Conservation (phyloP, 768 basidiomycete species). For the Hirschioporus abietinus region DNA sequence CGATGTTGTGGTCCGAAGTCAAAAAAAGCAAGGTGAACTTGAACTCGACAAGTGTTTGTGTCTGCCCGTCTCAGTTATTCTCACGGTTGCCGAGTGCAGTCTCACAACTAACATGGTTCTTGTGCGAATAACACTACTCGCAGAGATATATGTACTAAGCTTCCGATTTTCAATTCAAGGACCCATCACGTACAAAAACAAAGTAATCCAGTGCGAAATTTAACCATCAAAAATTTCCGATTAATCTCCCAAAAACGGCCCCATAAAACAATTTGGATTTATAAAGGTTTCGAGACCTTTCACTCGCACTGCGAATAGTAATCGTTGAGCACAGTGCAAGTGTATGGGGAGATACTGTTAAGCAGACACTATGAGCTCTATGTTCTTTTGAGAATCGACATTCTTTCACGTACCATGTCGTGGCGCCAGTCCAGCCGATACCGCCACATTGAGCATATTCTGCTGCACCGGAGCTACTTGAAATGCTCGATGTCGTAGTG, state of each 20-base stretch:
- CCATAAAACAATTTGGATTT: background rate
- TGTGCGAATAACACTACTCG: too few relatives aligned
- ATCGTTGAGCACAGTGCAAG: background rate
- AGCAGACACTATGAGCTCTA: background rate
- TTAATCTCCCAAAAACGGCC: background rate
- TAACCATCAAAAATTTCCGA: background rate
- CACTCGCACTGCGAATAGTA: background rate
- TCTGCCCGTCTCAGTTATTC: too few relatives aligned
- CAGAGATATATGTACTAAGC: too few relatives aligned
- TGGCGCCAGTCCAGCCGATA: background rate
- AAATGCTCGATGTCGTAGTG: background rate
- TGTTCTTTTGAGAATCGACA: background rate
- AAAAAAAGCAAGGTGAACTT: background rate
- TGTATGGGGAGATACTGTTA: background rate
- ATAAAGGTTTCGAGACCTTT: background rate
- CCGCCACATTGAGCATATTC: slow-evolving; percentile 1
- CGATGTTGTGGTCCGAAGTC: background rate
- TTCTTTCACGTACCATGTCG: background rate
- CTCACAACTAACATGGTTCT: too few relatives aligned
- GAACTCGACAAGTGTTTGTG: background rate
- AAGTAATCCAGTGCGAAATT: too few relatives aligned
- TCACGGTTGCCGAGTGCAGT: too few relatives aligned
- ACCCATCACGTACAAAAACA: too few relatives aligned
- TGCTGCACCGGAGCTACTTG: background rate
- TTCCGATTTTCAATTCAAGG: too few relatives aligned